Evolutionary conservation across 148 eudicot genomes (phyloP).

Genomic region (Dysphania ambrosioides): DNA sequence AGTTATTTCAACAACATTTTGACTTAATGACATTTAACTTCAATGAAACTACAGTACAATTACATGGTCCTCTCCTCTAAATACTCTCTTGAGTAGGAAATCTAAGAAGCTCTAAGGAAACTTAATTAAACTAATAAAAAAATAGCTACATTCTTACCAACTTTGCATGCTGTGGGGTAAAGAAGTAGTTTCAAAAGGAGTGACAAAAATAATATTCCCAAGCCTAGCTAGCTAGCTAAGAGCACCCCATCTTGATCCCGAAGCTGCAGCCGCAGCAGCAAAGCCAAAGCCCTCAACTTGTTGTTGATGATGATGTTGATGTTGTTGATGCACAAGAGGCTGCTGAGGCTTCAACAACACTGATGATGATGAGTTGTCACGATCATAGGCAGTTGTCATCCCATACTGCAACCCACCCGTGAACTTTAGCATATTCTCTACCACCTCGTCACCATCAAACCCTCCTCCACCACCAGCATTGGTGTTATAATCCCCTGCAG

Average conservation of each 20-base stretch:
- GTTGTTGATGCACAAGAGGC: constrained; percentile 9
- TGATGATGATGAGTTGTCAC: constrained; percentile 31
- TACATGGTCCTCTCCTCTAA: constrained; percentile 3
- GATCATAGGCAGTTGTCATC: constrained; percentile 35
- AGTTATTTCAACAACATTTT: neutral
- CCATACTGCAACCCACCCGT: constrained; percentile 39
- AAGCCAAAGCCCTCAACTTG: constrained; percentile 38
- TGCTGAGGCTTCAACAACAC: constrained; percentile 30
- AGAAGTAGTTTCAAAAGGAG: constrained; percentile 12
- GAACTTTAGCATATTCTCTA: constrained; percentile 43
- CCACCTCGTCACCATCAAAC: constrained; percentile 27
- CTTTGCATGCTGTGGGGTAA: constrained; percentile 24
- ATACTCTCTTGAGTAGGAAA: neutral
- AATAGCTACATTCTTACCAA: neutral
- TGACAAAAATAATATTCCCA: neutral
- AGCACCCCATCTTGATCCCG: constrained; percentile 31
- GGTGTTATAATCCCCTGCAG: constrained; percentile 22
- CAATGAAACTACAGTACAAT: constrained; percentile 13
- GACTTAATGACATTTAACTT: neutral
- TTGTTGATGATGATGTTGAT: constrained; percentile 12
- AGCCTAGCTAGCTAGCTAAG: neutral
- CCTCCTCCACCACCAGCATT: constrained; percentile 11
- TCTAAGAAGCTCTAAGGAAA: neutral
- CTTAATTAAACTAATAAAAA: neutral
- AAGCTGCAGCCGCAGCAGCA: constrained; percentile 5